Evolutionary conservation across 331 rosid species (phyloP), one percentile per base, ranked within the genome.

Genomic region (Phaseolus coccineus): DNA sequence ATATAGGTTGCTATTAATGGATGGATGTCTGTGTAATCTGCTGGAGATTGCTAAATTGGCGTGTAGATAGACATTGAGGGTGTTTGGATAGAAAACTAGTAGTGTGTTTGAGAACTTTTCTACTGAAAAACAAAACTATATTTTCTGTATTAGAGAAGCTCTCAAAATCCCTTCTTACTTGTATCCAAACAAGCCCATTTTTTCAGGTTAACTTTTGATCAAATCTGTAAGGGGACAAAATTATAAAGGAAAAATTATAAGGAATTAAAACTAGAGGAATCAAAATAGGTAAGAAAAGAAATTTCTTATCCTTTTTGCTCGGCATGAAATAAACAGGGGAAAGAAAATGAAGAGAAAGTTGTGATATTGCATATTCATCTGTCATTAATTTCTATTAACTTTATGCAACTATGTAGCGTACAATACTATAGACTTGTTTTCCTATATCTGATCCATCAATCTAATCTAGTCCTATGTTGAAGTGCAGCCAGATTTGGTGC

Each of bases 401-500:
- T 78, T 47, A 19, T 56, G 61, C 14, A 35, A n/a, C n/a, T 12
- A 33, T 30, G 28, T 39, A 53, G 27, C 15, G 50, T 39, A 39
- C 19, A 39, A 52, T 77, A 25, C 47, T 67, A 4, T 76, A 53
- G 53, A 42, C 59, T 39, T 65, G 39, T 51, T 67, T 55, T 16
- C 22, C 11, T 44, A 44, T 82, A 74, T 84, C 72, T 80, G 22
- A 31, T 69, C 46, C 55, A 68, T 76, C 69, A 77, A 44, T 82
- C 94, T 94, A 77, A 92, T 82, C 12, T 75, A 50, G 73, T 68
- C 75, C 81, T 87, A 24, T 88, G 76, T 81, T 74, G 79, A 73
- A 88, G 7, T 90, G 98, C 98, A 95, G 99, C 97, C 97, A 55
- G 97, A 95, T 89, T 81, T 95, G 97, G 99, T 95, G 89, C 94